Base-by-base conservation (phyloP, 2,329 filamentous ascomycete genomes). In the Ceratocystis smalleyi region DNA sequence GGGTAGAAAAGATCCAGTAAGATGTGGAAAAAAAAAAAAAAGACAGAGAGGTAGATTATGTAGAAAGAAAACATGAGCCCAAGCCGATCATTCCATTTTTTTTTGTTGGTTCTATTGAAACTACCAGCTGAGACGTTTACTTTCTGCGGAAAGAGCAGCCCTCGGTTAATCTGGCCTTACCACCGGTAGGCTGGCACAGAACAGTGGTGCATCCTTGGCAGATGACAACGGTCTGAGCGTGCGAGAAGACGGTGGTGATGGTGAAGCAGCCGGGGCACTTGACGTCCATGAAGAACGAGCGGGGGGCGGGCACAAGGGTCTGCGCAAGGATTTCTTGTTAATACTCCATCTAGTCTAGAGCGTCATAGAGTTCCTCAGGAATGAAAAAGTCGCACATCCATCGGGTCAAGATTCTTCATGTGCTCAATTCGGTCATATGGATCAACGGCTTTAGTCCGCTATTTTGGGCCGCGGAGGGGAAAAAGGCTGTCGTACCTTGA, bases 201-300 rank as follows among this genome's bases (percentile, higher is more conserved):
- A 99, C 94, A 74, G 95, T 96, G 75, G 92, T 96, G 89, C 94
- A 99, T 75, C 94, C 94, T 76, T 91, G 91, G 88, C 94, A 99
- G 85, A 97, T 95, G 79, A 99, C 94, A 78, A 99, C 94, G 77
- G 94, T 99, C 85, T 99, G 94, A 79, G 94, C 94, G 85, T 99
- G 94, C 70, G 92, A 97, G 89, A 97, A 99, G 81, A 99, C 94
- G 79, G 94, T 99, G 79, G 94, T 99, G 86, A 99, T 99, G 79
- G 91, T 96, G 88, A 97, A 99, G 89, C 94, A 99, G 75, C 94
- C 94, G 78, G 94, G 94, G 89, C 94, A 99, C 88, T 99, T 99
- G 84, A 99, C 94, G 78, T 99, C 94, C 94, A 99, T 99, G 89
- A 99, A 99, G 89, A 97, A 99, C 72, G 92, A 97, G 78, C 94